A percentile compares a stretch with the other conserved stretches of the same genome.
These are phyloP conservation scores for Luzula sylvatica DNA, from an alignment of 176 grass and related monocot species.

Conservation along the genomic window DNA sequence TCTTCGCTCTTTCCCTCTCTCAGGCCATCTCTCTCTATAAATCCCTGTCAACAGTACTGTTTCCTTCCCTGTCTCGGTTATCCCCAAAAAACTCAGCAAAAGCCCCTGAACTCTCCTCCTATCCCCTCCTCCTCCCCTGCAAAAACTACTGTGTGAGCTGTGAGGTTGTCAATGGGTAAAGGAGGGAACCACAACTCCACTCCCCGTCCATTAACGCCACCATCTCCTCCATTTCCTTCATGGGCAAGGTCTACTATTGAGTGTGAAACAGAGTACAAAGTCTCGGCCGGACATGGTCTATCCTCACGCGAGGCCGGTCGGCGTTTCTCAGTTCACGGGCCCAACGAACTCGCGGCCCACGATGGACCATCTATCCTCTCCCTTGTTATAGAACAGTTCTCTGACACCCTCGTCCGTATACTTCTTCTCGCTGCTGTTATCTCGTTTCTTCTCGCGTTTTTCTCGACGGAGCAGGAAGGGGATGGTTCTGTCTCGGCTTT, in stretches of 20 bases:
- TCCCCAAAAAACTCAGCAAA: too few species aligned
- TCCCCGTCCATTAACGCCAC: too few species aligned
- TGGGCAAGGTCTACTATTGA: conserved; percentile 14
- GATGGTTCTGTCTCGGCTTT: not conserved
- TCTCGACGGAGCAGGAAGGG: not conserved
- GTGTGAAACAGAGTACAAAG: conserved; percentile 18
- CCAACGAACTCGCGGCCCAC: conserved; percentile 25
- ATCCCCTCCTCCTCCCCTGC: not conserved
- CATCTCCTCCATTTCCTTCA: conserved; percentile 1
- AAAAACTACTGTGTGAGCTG: too few species aligned
- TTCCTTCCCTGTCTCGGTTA: too few species aligned
- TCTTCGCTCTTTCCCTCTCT: too few species aligned
- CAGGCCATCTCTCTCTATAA: too few species aligned
- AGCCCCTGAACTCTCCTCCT: not conserved
- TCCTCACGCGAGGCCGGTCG: conserved; percentile 1
- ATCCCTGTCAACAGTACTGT: too few species aligned
- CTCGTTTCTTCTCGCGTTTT: conserved; percentile 25
- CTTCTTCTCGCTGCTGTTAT: conserved; percentile 25
- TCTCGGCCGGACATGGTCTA: conserved; percentile 1
- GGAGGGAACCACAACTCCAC: not conserved
- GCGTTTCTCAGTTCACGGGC: not conserved
- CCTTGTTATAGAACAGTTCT: conserved; percentile 19
- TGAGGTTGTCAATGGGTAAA: conserved; percentile 31
- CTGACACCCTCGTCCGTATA: conserved; percentile 27
- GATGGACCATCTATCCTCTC: conserved; percentile 8